A percentile compares a stretch with the other conserved stretches of the same genome.
Conservation (phyloP, 768 basidiomycete species). For the Boletales sp. region DNA sequence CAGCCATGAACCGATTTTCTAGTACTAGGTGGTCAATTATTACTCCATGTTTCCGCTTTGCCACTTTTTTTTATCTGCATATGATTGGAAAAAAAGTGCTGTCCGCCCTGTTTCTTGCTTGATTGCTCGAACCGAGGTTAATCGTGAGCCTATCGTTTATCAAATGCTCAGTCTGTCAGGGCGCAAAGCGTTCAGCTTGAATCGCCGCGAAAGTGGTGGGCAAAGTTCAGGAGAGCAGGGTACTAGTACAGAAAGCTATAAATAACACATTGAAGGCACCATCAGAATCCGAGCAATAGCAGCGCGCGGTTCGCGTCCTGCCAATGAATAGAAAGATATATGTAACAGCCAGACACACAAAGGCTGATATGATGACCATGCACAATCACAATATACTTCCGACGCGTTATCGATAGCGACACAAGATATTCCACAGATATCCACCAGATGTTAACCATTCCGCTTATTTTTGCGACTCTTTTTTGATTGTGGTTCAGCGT, state of each 20-base stretch:
- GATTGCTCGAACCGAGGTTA: constrained; percentile 2
- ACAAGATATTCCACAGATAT: constrained; percentile 33
- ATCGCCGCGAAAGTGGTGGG: constrained; percentile 11
- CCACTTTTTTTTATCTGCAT: constrained; percentile 9
- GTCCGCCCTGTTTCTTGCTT: background rate
- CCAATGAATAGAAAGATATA: constrained; percentile 29
- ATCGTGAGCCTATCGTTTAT: constrained; percentile 13
- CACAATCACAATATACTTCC: constrained; percentile 29
- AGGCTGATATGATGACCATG: constrained; percentile 16
- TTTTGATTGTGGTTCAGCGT: constrained; percentile 43
- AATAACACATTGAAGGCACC: constrained; percentile 30
- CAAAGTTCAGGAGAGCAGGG: constrained; percentile 17
- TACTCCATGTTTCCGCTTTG: background rate
- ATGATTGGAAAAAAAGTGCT: constrained; percentile 5
- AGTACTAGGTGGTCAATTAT: constrained; percentile 6
- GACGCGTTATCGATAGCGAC: constrained; percentile 24
- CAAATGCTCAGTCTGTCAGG: background rate
- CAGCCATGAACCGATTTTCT: constrained; percentile 55
- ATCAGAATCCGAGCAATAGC: constrained; percentile 25
- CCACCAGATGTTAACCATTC: constrained; percentile 40
- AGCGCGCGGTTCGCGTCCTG: constrained; percentile 20
- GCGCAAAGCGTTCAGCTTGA: background rate
- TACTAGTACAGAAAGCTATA: constrained; percentile 36
- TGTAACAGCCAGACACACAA: constrained; percentile 21
- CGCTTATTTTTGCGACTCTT: constrained; percentile 58